These are phyloP conservation scores for Hibiscus tridactylites DNA, from an alignment of 345 rosid species.

Conservation along the genomic window DNA sequence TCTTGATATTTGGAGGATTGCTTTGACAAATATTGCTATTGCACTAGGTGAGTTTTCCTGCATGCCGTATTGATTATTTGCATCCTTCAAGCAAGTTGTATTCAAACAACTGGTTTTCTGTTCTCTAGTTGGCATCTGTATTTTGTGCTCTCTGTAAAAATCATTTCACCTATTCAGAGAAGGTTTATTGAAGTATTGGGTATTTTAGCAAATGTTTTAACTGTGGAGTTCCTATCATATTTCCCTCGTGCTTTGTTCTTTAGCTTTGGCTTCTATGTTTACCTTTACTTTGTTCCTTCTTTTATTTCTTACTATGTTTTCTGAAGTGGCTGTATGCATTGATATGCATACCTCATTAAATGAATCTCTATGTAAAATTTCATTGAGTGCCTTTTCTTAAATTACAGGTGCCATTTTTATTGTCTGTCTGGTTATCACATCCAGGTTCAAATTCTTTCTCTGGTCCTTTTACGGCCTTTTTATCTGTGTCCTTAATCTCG, in stretches of 20 bases:
- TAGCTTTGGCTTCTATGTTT: background rate
- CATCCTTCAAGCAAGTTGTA: background rate
- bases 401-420: conserved; percentile 73
- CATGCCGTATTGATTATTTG: background rate
- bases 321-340: too few relatives aligned
- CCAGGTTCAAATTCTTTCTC: conserved; percentile 50
- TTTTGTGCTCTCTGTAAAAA: too few relatives aligned
- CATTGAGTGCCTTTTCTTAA: conserved; percentile 2
- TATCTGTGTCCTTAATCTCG: background rate
- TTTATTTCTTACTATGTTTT: background rate
- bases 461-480: background rate
- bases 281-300: background rate
- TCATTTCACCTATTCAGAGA: too few relatives aligned
- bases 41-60: conserved; percentile 64
- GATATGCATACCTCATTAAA: background rate
- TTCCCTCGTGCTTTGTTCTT: background rate
- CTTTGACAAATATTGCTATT: conserved; percentile 65
- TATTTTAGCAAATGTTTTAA: background rate
- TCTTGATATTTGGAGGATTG: conserved; percentile 85
- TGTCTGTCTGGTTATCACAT: conserved; percentile 70
- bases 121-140: too few relatives aligned
- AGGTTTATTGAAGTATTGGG: background rate
- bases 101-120: background rate
- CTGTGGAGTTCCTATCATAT: background rate
- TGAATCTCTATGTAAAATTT: background rate